A percentile compares a stretch with the other conserved stretches of the same genome.
Evolutionary conservation across 805 yeast genomes (phyloP).

Genomic region (Cyberlindnera petersonii): DNA sequence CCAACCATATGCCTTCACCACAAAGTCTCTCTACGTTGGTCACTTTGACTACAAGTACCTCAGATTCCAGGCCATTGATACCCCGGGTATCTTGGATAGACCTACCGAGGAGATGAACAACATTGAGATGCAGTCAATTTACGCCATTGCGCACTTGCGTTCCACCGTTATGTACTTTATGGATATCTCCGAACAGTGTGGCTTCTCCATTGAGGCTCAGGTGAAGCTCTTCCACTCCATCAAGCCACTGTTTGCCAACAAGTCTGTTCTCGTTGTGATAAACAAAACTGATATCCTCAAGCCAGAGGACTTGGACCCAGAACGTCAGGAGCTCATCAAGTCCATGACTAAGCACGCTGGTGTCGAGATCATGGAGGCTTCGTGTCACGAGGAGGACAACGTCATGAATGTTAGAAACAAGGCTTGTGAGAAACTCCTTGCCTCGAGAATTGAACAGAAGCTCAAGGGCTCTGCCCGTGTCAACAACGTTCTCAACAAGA

Average conservation of each 20-base stretch:
- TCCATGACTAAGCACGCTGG: constrained; percentile 64
- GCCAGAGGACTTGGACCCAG: constrained; percentile 77
- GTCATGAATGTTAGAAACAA: constrained; percentile 94
- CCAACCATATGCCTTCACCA: constrained; percentile 98
- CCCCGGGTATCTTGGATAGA: constrained; percentile 97
- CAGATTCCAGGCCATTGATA: constrained; percentile 97
- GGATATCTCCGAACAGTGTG: constrained; percentile 99
- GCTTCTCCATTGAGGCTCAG: constrained; percentile 95
- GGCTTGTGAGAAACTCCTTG: constrained; percentile 94
- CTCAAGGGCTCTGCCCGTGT: constrained; percentile 90
- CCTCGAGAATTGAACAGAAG: constrained; percentile 95
- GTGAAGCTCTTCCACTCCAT: constrained; percentile 95
- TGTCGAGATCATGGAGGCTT: constrained; percentile 88
- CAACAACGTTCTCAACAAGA: constrained; percentile 84
- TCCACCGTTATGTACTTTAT: constrained; percentile 95
- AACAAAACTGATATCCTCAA: constrained; percentile 91
- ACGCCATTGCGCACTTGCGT: constrained; percentile 97
- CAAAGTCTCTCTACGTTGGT: constrained; percentile 95
- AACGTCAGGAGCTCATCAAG: constrained; percentile 66
- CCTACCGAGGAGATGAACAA: constrained; percentile 99
- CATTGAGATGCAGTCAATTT: constrained; percentile 98
- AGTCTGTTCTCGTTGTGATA: constrained; percentile 91
- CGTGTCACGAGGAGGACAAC: constrained; percentile 92
- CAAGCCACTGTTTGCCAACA: constrained; percentile 95
- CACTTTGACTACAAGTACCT: constrained; percentile 97